Conservation (phyloP, 2,329 filamentous ascomycete species). For the Talaromyces sp. region DNA sequence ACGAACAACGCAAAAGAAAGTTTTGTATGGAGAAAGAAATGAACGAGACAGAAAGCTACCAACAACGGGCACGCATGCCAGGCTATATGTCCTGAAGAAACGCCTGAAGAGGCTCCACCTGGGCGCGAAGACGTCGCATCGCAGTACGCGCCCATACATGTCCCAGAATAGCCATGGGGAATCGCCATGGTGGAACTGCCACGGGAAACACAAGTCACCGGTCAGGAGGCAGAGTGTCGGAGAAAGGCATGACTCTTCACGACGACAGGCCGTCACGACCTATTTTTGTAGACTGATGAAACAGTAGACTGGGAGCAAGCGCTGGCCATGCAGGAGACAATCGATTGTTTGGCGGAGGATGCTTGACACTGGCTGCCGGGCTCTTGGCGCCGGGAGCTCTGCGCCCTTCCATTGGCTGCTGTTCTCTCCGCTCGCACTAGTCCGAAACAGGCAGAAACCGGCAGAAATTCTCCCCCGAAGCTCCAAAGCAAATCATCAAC, state of each 20-base stretch:
- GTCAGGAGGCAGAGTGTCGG: constrained; percentile 1
- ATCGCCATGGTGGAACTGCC: constrained; percentile 17
- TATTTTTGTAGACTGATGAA: constrained; percentile 6
- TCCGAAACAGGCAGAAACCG: constrained; percentile 20
- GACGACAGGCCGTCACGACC: constrained; percentile 7
- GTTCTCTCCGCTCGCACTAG: constrained; percentile 17
- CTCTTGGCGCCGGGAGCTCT: not conserved
- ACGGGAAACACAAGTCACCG: not conserved
- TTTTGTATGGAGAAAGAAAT: not conserved
- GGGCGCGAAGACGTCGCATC: constrained; percentile 3
- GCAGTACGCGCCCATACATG: constrained; percentile 24
- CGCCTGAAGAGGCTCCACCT: not conserved
- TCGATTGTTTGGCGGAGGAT: constrained; percentile 3
- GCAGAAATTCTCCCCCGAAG: constrained; percentile 30
- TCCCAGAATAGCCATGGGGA: constrained; percentile 22
- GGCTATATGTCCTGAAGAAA: not conserved
- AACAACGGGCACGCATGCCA: not conserved
- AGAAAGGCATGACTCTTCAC: constrained; percentile 11
- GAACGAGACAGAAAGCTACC: not conserved
- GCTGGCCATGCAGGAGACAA: not conserved
- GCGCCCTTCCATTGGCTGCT: not conserved
- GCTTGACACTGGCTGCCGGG: not conserved
- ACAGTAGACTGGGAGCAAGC: constrained; percentile 3
- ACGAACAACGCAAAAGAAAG: not conserved
- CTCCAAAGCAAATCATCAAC: not conserved